These are phyloP conservation scores for Chenopodium album DNA, from an alignment of 148 eudicot species.

Conservation along the genomic window DNA sequence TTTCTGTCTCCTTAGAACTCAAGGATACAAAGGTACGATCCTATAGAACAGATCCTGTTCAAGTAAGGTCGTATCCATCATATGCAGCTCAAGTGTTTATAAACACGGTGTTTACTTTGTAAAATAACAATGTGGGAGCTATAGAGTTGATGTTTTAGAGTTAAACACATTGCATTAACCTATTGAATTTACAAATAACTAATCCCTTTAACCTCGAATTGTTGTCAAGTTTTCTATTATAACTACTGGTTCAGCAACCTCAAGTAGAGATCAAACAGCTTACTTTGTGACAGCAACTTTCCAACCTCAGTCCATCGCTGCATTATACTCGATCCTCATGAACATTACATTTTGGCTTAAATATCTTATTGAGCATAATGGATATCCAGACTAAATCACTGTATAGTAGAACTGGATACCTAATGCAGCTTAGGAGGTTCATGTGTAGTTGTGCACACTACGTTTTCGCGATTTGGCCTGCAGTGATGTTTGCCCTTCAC, in stretches of 20 bases:
- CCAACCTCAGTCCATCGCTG: neutral
- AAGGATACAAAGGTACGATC: neutral
- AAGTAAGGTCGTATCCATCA: neutral
- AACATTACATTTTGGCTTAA: neutral
- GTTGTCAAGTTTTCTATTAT: too few species aligned
- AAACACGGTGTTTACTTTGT: too few species aligned
- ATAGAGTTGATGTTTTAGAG: too few species aligned
- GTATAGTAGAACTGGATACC: neutral
- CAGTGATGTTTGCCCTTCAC: neutral
- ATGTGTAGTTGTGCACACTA: neutral
- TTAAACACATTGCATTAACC: too few species aligned
- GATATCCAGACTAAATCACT: neutral
- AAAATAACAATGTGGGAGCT: too few species aligned
- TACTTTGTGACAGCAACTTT: neutral
- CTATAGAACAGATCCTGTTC: neutral
- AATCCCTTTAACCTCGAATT: too few species aligned
- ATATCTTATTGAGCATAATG: neutral
- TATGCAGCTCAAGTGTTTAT: too few species aligned
- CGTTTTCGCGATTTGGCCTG: neutral
- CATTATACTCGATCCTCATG: neutral
- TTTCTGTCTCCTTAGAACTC: neutral
- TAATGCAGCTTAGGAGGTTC: neutral
- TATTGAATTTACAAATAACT: too few species aligned
- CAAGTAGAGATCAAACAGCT: too few species aligned
- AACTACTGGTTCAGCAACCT: too few species aligned